Conservation (phyloP, 768 basidiomycete genomes). For the Kwoniella sp. region DNA sequence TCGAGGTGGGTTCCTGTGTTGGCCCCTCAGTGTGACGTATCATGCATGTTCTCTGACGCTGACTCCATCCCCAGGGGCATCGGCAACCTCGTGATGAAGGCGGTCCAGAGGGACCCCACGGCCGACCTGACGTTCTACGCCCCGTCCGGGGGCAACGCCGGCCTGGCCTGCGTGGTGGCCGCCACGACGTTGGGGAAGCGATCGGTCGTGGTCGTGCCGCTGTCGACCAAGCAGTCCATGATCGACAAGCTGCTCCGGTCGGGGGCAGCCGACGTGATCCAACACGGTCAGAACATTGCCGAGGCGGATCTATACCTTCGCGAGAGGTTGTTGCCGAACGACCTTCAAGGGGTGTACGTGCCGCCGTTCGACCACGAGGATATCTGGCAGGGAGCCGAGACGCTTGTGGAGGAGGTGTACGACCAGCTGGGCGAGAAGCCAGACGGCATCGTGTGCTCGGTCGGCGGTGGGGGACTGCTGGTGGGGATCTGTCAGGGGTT, state of each 20-base stretch:
- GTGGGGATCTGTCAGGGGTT: slow-evolving; percentile 34
- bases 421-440: slow-evolving; percentile 15
- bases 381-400: slow-evolving; percentile 32
- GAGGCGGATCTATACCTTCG: slow-evolving; percentile 32
- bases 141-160: slow-evolving; percentile 44
- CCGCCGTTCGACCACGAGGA: slow-evolving; percentile 42
- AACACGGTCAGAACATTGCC: slow-evolving; percentile 23
- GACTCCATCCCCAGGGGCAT: slow-evolving; percentile 15
- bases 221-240: slow-evolving; percentile 25
- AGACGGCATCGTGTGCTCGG: slow-evolving; percentile 36
- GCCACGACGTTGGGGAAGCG: slow-evolving; percentile 17
- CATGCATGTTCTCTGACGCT: neutral
- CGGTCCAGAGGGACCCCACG: slow-evolving; percentile 3
- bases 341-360: slow-evolving; percentile 33
- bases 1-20: slow-evolving; percentile 22
- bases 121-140: slow-evolving; percentile 24
- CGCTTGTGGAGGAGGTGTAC: slow-evolving; percentile 33
- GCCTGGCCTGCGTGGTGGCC: slow-evolving; percentile 31
- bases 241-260: slow-evolving; percentile 20
- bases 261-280: slow-evolving; percentile 30
- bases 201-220: slow-evolving; percentile 34
- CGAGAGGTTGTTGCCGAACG: slow-evolving; percentile 6
- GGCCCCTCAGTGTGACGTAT: neutral
- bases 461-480: slow-evolving; percentile 43
- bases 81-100: slow-evolving; percentile 28